A percentile compares a stretch with the other conserved stretches of the same genome.
These are phyloP conservation scores for Backusella psychrophila DNA, from an alignment of 192 early-diverging fungal species.

Conservation along the genomic window DNA sequence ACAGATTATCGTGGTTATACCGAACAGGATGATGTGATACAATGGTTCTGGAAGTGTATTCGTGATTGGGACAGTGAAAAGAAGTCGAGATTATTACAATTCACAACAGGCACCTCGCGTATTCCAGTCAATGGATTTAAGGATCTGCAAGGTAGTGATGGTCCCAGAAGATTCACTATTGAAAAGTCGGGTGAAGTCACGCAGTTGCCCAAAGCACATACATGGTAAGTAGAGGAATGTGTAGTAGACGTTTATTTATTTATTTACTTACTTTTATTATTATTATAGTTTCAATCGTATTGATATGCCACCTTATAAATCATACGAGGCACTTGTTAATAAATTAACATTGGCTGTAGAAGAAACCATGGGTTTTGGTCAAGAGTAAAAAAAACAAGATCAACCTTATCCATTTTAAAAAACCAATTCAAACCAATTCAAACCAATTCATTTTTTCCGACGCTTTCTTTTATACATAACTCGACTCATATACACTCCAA, in stretches of 20 bases:
- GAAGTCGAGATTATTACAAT: conserved; percentile 92
- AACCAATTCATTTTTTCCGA: not conserved
- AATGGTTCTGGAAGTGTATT: conserved; percentile 97
- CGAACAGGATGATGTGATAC: conserved; percentile 93
- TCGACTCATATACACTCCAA: not conserved
- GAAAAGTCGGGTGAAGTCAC: conserved; percentile 89
- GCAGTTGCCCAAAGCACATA: conserved; percentile 91
- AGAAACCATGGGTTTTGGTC: conserved; percentile 93
- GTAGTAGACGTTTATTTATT: not conserved
- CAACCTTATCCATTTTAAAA: not conserved
- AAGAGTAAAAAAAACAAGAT: conserved; percentile 50
- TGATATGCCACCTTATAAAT: conserved; percentile 91
- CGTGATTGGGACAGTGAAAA: conserved; percentile 87
- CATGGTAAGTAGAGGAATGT: conserved; percentile 57
- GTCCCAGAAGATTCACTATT: conserved; percentile 92
- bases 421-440: not conserved
- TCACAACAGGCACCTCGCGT: conserved; percentile 95
- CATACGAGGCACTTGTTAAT: conserved; percentile 64
- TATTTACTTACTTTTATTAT: too few species aligned
- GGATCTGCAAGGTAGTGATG: conserved; percentile 95
- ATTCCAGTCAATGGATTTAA: conserved; percentile 99
- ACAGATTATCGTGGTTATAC: conserved; percentile 97
- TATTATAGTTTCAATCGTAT: conserved; percentile 87
- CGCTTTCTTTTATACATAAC: not conserved
- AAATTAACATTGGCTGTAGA: conserved; percentile 85